phyloP scores from a whole-genome alignment of 2,329 filamentous ascomycete species.

The Trichoderma simmonsii region DNA sequence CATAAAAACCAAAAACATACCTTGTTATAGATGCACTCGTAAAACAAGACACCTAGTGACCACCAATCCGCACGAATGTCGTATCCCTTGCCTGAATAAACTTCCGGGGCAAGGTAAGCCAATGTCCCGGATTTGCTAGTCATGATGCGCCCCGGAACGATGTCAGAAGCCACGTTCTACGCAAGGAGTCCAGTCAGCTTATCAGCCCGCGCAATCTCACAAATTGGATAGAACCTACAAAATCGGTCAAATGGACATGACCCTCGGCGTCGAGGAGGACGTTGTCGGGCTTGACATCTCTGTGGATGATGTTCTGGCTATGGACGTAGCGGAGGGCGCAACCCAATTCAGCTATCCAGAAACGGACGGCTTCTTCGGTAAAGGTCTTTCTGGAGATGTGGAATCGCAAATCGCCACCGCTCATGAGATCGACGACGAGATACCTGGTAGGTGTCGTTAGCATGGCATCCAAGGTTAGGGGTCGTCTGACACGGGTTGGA shows the following conservation, averaged over 20 bases:
- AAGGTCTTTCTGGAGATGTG: conserved; percentile 98
- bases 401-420: conserved; percentile 90
- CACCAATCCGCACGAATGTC: conserved; percentile 94
- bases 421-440: conserved; percentile 97
- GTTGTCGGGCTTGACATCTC: conserved; percentile 91
- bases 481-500: not conserved
- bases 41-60: conserved; percentile 97
- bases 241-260: conserved; percentile 96
- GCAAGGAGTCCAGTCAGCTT: conserved; percentile 23
- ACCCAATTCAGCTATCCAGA: conserved; percentile 93
- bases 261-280: conserved; percentile 83
- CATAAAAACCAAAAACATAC: conserved; percentile 44
- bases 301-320: conserved; percentile 80
- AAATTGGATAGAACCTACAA: conserved; percentile 58
- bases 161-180: conserved; percentile 94
- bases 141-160: conserved; percentile 74
- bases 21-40: conserved; percentile 99
- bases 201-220: not conserved
- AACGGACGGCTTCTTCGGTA: conserved; percentile 92
- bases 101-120: conserved; percentile 92
- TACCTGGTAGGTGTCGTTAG: conserved; percentile 58
- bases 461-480: not conserved
- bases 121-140: conserved; percentile 96
- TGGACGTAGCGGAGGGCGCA: conserved; percentile 89
- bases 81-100: conserved; percentile 88